Conservation (phyloP, 441 rosid species). For the Rhodomyrtus psidioides region DNA sequence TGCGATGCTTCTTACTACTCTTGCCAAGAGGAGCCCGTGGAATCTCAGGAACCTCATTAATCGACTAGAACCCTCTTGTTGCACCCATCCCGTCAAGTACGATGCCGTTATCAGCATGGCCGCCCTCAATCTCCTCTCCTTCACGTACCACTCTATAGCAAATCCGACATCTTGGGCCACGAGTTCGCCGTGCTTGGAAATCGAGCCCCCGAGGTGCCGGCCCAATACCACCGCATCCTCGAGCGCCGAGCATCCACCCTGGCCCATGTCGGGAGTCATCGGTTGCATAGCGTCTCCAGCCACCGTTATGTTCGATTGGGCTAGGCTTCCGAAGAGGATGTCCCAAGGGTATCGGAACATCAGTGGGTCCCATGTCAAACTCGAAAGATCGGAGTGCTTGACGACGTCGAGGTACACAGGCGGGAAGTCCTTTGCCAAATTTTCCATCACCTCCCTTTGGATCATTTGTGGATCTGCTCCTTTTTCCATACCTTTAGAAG, state of each 20-base stretch:
- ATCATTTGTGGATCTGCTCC: conserved; percentile 16
- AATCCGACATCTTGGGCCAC: too few species aligned
- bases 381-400: conserved; percentile 19
- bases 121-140: too few species aligned
- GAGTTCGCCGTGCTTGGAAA: too few species aligned
- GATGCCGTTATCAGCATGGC: conserved; percentile 10
- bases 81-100: conserved; percentile 29
- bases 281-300: too few species aligned
- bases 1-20: not conserved
- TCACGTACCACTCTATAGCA: too few species aligned
- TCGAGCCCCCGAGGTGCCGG: too few species aligned
- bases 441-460: conserved; percentile 15
- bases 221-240: too few species aligned
- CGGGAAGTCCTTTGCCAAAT: conserved; percentile 20
- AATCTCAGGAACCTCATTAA: conserved; percentile 23
- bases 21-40: not conserved
- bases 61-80: conserved; percentile 18
- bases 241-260: conserved; percentile 36
- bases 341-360: conserved; percentile 31
- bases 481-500: conserved; percentile 2
- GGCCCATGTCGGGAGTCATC: conserved; percentile 1
- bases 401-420: conserved; percentile 11
- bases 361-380: conserved; percentile 28
- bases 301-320: conserved; percentile 21
- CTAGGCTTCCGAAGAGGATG: conserved; percentile 17